Evolutionary conservation across 2,329 filamentous ascomycete genomes (phyloP).

Genomic region (Fusarium coicis): DNA sequence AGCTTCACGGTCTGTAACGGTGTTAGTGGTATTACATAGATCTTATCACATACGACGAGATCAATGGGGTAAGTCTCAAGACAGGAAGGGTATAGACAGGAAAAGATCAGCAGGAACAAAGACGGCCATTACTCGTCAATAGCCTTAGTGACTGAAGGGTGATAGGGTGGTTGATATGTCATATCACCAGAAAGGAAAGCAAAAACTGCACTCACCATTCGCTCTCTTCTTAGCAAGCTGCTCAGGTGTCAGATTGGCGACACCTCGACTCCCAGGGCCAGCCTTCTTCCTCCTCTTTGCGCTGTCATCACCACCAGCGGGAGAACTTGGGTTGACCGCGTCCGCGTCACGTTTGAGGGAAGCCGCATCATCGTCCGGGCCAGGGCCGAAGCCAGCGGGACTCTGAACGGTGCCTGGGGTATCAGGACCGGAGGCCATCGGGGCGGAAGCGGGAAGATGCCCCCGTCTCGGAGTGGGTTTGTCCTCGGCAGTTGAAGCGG

Average conservation of each 20-base stretch:
- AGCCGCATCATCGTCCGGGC: constrained; percentile 17
- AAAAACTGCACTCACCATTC: constrained; percentile 59
- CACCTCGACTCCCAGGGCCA: constrained; percentile 59
- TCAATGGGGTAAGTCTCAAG: not conserved
- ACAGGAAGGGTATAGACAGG: constrained; percentile 3
- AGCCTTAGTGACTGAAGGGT: not conserved
- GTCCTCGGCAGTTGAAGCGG: constrained; percentile 15
- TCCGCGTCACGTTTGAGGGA: constrained; percentile 41
- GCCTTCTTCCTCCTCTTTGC: constrained; percentile 61
- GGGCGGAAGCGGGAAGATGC: constrained; percentile 4
- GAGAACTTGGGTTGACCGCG: constrained; percentile 25
- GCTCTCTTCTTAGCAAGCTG: constrained; percentile 76
- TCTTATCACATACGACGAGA: constrained; percentile 8
- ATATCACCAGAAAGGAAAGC: not conserved
- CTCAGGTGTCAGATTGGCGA: constrained; percentile 76
- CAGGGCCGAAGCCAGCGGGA: constrained; percentile 20
- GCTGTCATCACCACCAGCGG: constrained; percentile 35
- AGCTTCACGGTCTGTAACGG: constrained; percentile 77
- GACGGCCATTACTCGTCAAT: not conserved
- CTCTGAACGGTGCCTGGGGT: constrained; percentile 33
- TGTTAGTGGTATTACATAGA: constrained; percentile 25
- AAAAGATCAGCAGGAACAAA: not conserved
- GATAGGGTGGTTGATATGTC: not conserved
- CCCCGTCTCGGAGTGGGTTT: constrained; percentile 27
- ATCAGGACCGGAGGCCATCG: constrained; percentile 41